These are phyloP conservation scores for Epithemia pelagica DNA, from an alignment of 108 stramenopile species.

Conservation along the genomic window DNA sequence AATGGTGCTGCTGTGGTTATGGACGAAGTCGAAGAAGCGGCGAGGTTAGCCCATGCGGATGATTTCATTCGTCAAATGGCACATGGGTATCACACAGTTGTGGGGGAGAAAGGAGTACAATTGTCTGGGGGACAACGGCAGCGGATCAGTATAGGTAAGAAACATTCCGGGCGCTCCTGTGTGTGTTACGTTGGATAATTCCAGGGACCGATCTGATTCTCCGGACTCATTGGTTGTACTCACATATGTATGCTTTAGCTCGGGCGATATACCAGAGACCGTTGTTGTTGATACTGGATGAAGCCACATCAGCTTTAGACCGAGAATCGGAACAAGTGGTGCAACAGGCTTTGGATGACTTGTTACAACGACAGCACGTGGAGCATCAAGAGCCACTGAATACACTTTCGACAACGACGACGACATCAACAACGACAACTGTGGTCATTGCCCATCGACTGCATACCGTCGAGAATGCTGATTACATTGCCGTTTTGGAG, in stretches of 20 bases:
- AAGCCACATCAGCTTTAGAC: slow-evolving; percentile 70
- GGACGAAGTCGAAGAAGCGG: slow-evolving; percentile 77
- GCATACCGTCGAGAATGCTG: slow-evolving; percentile 71
- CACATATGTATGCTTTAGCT: too few relatives aligned
- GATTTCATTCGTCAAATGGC: slow-evolving; percentile 69
- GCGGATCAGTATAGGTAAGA: slow-evolving; percentile 77
- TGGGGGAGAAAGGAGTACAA: slow-evolving; percentile 79
- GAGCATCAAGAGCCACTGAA: not conserved
- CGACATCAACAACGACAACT: slow-evolving; percentile 11
- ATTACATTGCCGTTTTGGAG: slow-evolving; percentile 59
- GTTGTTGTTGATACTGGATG: slow-evolving; percentile 76
- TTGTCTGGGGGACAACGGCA: slow-evolving; percentile 76
- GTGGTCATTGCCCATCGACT: slow-evolving; percentile 81
- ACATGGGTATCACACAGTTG: slow-evolving; percentile 84
- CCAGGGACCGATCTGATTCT: too few relatives aligned
- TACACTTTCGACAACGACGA: slow-evolving; percentile 10
- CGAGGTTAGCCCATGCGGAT: slow-evolving; percentile 89
- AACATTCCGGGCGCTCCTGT: not conserved
- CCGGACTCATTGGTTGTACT: too few relatives aligned
- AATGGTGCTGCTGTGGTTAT: slow-evolving; percentile 38
- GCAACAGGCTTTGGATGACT: slow-evolving; percentile 64
- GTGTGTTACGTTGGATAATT: too few relatives aligned
- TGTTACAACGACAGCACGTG: slow-evolving; percentile 23
- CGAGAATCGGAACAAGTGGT: slow-evolving; percentile 59
- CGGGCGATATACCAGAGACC: slow-evolving; percentile 80